These are phyloP conservation scores for Rasamsonia emersonii DNA, from an alignment of 2,329 filamentous ascomycete genomes.

Conservation along the genomic window DNA sequence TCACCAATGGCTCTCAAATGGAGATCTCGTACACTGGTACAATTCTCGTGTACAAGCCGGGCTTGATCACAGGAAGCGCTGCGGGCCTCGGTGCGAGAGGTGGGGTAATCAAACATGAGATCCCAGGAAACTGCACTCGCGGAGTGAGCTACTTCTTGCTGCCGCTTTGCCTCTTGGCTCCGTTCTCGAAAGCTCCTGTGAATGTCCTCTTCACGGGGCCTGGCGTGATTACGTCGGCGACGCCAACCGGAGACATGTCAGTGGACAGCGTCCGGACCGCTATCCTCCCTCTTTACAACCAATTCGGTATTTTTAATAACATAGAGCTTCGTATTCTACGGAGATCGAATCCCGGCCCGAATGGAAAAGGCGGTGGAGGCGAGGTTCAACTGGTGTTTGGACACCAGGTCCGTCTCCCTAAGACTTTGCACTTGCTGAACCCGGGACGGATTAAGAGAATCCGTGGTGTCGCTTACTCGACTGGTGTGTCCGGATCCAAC, in stretches of 20 bases:
- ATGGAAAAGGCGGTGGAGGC: conserved; percentile 73
- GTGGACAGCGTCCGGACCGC: conserved; percentile 91
- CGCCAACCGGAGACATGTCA: conserved; percentile 74
- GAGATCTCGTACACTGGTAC: conserved; percentile 97
- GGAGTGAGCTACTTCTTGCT: conserved; percentile 89
- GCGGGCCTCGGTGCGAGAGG: conserved; percentile 63
- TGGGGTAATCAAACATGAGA: conserved; percentile 71
- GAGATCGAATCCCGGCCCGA: conserved; percentile 66
- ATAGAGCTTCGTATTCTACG: conserved; percentile 78
- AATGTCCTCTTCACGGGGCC: conserved; percentile 85
- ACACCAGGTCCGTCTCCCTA: conserved; percentile 85
- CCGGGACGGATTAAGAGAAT: conserved; percentile 81
- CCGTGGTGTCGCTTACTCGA: conserved; percentile 86
- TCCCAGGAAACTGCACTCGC: conserved; percentile 67
- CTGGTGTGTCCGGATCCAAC: conserved; percentile 83
- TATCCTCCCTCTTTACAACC: conserved; percentile 78
- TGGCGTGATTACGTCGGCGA: conserved; percentile 85
- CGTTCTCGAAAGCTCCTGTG: conserved; percentile 84
- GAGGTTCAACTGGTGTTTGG: conserved; percentile 91
- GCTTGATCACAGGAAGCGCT: conserved; percentile 79
- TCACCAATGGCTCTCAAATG: conserved; percentile 91
- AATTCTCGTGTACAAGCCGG: conserved; percentile 82
- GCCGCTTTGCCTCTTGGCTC: conserved; percentile 79
- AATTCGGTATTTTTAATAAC: conserved; percentile 78
- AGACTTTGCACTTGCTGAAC: conserved; percentile 81